These are phyloP conservation scores for Neoboletus brunneissimus DNA, from an alignment of 768 basidiomycete species.

Conservation along the genomic window DNA sequence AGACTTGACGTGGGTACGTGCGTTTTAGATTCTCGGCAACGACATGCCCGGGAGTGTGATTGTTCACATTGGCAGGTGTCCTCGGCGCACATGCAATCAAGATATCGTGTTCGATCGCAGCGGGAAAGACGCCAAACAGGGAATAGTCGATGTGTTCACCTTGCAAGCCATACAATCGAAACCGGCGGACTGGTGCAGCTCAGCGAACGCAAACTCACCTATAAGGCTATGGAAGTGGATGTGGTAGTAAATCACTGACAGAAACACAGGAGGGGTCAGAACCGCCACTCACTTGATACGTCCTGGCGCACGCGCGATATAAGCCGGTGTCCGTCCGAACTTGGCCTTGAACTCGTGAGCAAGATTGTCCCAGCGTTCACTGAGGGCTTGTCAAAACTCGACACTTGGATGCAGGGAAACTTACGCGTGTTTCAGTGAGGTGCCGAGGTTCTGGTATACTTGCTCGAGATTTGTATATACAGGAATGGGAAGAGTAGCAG, in stretches of 20 bases:
- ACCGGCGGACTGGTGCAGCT: not conserved
- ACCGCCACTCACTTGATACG: slow-evolving; percentile 61
- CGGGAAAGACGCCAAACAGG: slow-evolving; percentile 78
- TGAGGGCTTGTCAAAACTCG: slow-evolving; percentile 12
- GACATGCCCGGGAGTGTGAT: slow-evolving; percentile 49
- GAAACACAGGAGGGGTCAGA: not conserved
- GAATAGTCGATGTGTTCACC: slow-evolving; percentile 87
- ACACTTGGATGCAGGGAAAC: slow-evolving; percentile 8
- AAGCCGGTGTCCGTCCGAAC: slow-evolving; percentile 65
- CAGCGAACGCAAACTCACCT: slow-evolving; percentile 21
- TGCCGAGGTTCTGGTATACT: slow-evolving; percentile 51
- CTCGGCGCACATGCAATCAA: slow-evolving; percentile 70
- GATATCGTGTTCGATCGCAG: slow-evolving; percentile 83
- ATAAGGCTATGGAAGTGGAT: slow-evolving; percentile 29
- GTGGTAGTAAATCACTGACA: not conserved
- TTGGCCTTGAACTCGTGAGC: slow-evolving; percentile 56
- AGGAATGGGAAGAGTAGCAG: slow-evolving; percentile 57
- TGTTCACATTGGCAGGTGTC: slow-evolving; percentile 5
- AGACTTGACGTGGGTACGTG: slow-evolving; percentile 58
- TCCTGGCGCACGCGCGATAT: slow-evolving; percentile 76
- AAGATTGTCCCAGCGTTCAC: slow-evolving; percentile 59
- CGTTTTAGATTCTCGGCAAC: slow-evolving; percentile 58
- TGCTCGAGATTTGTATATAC: slow-evolving; percentile 56
- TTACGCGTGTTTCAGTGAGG: slow-evolving; percentile 52
- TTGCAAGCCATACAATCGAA: slow-evolving; percentile 28